phyloP scores from a whole-genome alignment of 139 green algal genomes.

The Spirogloea muscicola region DNA sequence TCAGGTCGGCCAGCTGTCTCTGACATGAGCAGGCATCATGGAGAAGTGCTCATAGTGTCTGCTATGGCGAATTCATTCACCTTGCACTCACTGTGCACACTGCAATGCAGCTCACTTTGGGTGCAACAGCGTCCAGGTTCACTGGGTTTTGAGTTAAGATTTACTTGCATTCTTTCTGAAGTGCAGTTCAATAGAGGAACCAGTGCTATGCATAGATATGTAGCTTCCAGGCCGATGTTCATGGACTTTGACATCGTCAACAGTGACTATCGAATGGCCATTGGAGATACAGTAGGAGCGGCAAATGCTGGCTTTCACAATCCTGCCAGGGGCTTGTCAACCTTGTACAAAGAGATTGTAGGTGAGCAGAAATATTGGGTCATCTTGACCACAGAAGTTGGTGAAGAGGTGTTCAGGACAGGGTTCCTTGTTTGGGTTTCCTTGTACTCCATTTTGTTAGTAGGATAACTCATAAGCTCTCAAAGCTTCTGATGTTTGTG shows the following conservation, averaged over 20 bases:
- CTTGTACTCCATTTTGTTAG: no score
- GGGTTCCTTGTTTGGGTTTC: no score
- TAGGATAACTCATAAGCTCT: background rate
- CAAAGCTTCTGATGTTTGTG: background rate
- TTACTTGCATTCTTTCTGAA: background rate
- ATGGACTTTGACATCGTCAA: constrained; percentile 23
- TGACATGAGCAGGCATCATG: background rate
- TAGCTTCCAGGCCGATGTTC: constrained; percentile 41
- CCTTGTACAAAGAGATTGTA: constrained; percentile 18
- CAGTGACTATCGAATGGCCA: constrained; percentile 9
- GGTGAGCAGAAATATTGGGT: background rate
- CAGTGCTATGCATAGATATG: constrained; percentile 38
- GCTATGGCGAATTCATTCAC: background rate
- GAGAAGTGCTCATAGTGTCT: background rate
- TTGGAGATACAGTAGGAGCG: background rate
- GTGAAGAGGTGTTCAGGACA: background rate
- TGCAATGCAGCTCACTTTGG: background rate
- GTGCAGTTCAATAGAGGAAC: constrained; percentile 33
- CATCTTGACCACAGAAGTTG: background rate
- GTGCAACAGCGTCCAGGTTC: background rate
- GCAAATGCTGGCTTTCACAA: background rate
- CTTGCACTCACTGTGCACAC: background rate
- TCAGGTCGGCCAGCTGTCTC: constrained; percentile 4
- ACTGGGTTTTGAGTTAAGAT: background rate
- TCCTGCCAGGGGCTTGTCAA: constrained; percentile 7